A percentile compares a stretch with the other conserved stretches of the same genome.
phyloP scores from a whole-genome alignment of 768 basidiomycete genomes.

The Trametes cubensis region DNA sequence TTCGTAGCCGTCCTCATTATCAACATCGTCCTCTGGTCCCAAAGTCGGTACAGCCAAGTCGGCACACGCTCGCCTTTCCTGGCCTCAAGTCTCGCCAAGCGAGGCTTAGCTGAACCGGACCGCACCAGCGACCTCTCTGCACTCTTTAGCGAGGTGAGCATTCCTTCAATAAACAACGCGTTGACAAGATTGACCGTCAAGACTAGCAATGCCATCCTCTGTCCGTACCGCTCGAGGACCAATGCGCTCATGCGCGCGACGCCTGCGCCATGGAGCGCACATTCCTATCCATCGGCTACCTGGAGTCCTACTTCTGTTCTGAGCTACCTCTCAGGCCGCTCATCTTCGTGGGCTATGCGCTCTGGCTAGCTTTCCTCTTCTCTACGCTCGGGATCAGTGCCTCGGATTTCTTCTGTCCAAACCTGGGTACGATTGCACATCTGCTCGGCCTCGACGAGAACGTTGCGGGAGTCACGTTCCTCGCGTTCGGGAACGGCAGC shows the following conservation, averaged over 20 bases:
- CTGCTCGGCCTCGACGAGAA: slow-evolving; percentile 88
- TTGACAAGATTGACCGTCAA: background rate
- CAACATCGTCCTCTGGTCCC: slow-evolving; percentile 69
- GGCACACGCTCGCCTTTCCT: slow-evolving; percentile 19
- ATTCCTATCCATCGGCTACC: slow-evolving; percentile 70
- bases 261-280: slow-evolving; percentile 63
- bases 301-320: slow-evolving; percentile 72
- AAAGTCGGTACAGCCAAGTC: slow-evolving; percentile 33
- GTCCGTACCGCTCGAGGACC: slow-evolving; percentile 50
- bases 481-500: slow-evolving; percentile 97
- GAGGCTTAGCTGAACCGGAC: background rate
- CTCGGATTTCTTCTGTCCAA: slow-evolving; percentile 97
- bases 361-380: slow-evolving; percentile 92
- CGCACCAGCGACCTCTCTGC: background rate
- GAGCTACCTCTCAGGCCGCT: slow-evolving; percentile 55
- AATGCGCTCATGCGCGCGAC: slow-evolving; percentile 66
- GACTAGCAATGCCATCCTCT: slow-evolving; percentile 67
- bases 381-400: slow-evolving; percentile 94
- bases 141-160: slow-evolving; percentile 8
- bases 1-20: slow-evolving; percentile 56
- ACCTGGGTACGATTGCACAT: slow-evolving; percentile 86
- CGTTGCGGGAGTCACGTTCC: slow-evolving; percentile 93
- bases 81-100: slow-evolving; percentile 15
- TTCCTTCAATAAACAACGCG: too few species aligned
- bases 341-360: slow-evolving; percentile 60